Evolutionary conservation across 192 early-diverging fungal genomes (phyloP), one percentile per base, ranked within the genome.

Genomic region (Glomus cerebriforme): DNA sequence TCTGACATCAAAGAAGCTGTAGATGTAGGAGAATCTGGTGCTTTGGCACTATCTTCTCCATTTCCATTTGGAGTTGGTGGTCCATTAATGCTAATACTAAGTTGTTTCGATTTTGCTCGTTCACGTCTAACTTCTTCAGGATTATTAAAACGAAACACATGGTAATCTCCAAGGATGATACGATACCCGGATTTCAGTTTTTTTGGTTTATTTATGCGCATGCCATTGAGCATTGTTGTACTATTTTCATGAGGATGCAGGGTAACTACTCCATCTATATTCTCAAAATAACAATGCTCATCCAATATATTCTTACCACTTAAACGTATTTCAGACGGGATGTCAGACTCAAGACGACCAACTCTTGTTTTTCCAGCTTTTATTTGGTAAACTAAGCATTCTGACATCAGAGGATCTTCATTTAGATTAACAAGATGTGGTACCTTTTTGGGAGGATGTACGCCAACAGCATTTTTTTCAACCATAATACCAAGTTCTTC

Each of bases 371-470:
- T 83, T 0, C 96, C 96, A 1, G 89, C 87, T 60, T 92, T 92
- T 69, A 97, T 85, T 65, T 92, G 92, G 84, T 96, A 96, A n/a
- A 97, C 89, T 3, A 97, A 85, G 73, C 95, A 96, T 79, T 97
- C 95, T 22, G 92, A 92, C 92, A 94, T 92, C 19, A 93, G 87
- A 65, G 95, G 93, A 80, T 97, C 93, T 80, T 96, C 95, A 79
- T 93, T 95, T 27, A 95, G 88, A 77, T 96, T 97, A 74, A 97
- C 90, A 63, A 97, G 84, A 82, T 97, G 95, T 32, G 96, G 95
- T 43, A 91, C 87, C 39, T 89, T 90, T 66, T 92, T 91, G 7
- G 96, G 94, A 12, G 91, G 90, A 76, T 90, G 89, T 5, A 96
- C 85, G 15, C 95, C 95, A 13, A 94, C 86, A 29, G 87, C 80